Conservation (phyloP, 805 yeast genomes). For the Yarrowia sp. region DNA sequence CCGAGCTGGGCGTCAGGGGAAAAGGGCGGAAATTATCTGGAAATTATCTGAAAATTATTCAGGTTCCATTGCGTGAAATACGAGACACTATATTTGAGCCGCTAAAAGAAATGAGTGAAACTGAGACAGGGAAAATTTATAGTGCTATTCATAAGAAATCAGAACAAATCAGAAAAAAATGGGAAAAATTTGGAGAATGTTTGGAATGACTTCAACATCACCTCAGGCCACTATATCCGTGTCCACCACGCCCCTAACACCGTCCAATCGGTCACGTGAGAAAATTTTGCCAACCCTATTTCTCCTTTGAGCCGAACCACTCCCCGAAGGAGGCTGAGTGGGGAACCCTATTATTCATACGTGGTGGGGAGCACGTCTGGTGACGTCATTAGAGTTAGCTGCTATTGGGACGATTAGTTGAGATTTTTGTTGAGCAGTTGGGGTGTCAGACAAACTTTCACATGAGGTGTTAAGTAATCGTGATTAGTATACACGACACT, state of each 20-base stretch:
- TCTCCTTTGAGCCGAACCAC: conserved; percentile 20
- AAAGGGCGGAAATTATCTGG: neutral
- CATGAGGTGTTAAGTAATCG: neutral
- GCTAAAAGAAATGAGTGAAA: neutral
- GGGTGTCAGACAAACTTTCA: neutral
- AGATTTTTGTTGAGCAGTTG: neutral
- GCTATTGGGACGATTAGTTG: neutral
- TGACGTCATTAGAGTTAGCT: neutral
- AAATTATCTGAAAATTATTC: neutral
- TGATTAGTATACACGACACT: neutral
- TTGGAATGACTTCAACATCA: too few species aligned
- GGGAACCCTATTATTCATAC: neutral
- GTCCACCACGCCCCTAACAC: too few species aligned
- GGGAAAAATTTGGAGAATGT: too few species aligned
- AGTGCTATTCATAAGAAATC: neutral
- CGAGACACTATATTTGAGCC: too few species aligned
- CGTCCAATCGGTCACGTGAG: neutral
- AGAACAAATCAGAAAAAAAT: neutral
- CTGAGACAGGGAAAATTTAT: too few species aligned
- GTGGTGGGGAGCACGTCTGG: neutral
- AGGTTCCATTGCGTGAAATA: neutral
- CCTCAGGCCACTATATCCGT: too few species aligned
- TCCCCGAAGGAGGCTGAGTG: conserved; percentile 15
- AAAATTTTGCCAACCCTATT: neutral
- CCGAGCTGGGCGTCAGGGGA: neutral